Evolutionary conservation across 2,329 filamentous ascomycete genomes (phyloP).

Genomic region (Byssochlamys sp.): DNA sequence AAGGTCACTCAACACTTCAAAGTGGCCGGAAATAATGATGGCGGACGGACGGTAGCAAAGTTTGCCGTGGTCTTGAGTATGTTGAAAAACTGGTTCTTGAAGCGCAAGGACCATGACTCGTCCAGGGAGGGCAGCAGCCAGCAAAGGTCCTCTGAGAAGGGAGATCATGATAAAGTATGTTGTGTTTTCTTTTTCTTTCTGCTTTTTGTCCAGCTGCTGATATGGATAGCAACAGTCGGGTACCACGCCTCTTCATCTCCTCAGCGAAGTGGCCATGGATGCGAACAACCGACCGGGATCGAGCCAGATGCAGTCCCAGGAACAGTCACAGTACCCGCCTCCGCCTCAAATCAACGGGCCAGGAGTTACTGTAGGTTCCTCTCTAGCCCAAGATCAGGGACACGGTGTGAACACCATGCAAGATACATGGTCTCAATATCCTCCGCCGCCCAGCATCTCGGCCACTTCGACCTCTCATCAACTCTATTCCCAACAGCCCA

Average conservation of each 20-base stretch:
- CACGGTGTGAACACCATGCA: neutral
- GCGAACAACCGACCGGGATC: slow-evolving; percentile 7
- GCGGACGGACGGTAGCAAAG: slow-evolving; percentile 57
- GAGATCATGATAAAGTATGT: slow-evolving; percentile 1
- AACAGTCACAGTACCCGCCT: neutral
- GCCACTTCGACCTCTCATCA: slow-evolving; percentile 8
- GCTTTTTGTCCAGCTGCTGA: neutral
- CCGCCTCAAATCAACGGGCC: slow-evolving; percentile 1
- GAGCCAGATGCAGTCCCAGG: neutral
- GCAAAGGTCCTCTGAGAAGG: slow-evolving; percentile 2
- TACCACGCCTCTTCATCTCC: slow-evolving; percentile 27
- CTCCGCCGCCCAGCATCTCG: slow-evolving; percentile 3
- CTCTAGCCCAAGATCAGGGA: neutral
- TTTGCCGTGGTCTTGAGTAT: slow-evolving; percentile 62
- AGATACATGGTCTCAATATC: slow-evolving; percentile 7
- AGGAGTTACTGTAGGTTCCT: neutral
- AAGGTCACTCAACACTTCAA: slow-evolving; percentile 60
- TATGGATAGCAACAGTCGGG: slow-evolving; percentile 7
- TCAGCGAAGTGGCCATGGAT: slow-evolving; percentile 34
- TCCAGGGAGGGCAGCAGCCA: slow-evolving; percentile 16
- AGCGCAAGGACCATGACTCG: slow-evolving; percentile 34
- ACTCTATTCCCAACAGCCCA: slow-evolving; percentile 1
- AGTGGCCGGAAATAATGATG: slow-evolving; percentile 52
- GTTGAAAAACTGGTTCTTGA: slow-evolving; percentile 59
- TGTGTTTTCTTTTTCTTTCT: neutral